A percentile compares a stretch with the other conserved stretches of the same genome.
Conservation (phyloP, 176 grass and related monocot genomes). For the Rhipidocladum racemiflorum region DNA sequence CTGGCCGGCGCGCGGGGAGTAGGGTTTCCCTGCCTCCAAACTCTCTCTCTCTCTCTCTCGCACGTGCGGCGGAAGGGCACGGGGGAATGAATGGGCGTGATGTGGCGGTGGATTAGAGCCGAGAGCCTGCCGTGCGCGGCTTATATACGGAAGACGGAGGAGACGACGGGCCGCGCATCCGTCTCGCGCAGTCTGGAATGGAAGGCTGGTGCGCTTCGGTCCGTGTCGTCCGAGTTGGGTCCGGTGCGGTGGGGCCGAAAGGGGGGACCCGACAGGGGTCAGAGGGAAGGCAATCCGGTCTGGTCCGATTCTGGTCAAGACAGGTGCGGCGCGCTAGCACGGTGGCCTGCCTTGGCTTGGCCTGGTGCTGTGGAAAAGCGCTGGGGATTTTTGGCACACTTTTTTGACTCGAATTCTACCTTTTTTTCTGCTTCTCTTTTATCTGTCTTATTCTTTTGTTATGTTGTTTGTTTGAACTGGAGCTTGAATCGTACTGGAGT, state of each 20-base stretch:
- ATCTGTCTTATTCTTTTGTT: background rate
- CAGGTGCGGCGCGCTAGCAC: background rate
- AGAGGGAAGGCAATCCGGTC: constrained; percentile 31
- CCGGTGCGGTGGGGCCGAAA: background rate
- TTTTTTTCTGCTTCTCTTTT: background rate
- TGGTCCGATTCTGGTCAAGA: constrained; percentile 13
- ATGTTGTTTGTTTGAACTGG: background rate
- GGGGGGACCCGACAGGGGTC: background rate
- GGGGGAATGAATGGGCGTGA: background rate
- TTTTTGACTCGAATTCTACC: background rate
- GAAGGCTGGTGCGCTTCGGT: background rate
- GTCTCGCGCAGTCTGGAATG: background rate
- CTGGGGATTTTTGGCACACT: background rate
- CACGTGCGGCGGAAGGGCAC: constrained; percentile 5
- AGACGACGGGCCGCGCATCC: background rate
- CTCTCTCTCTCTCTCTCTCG: background rate
- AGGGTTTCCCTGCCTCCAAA: background rate
- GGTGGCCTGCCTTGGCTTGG: background rate
- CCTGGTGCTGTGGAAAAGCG: background rate
- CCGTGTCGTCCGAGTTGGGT: background rate
- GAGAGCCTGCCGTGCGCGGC: background rate
- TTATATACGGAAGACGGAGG: background rate
- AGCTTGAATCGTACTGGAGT: background rate
- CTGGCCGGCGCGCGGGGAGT: background rate
- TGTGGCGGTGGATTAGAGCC: constrained; percentile 6